Conservation (phyloP, 2,329 filamentous ascomycete species). For the Delphinella strobiligena region DNA sequence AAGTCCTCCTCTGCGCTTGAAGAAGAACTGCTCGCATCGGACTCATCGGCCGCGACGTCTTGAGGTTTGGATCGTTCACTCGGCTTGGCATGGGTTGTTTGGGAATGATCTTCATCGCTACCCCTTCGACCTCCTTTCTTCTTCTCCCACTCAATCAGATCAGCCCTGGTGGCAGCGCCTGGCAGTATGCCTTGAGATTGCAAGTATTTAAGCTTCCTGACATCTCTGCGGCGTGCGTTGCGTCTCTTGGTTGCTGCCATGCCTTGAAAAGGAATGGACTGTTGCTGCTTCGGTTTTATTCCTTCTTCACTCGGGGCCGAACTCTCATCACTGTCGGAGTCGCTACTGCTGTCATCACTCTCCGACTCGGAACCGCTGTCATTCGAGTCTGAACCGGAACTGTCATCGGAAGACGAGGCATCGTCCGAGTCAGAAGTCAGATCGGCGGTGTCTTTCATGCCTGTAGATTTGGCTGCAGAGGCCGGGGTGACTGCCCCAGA, state of each 20-base stretch:
- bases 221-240: slow-evolving; percentile 42
- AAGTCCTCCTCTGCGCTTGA: not conserved
- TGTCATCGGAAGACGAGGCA: not conserved
- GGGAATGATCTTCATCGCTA: not conserved
- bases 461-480: not conserved
- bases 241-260: slow-evolving; percentile 39
- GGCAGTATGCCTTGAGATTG: slow-evolving; percentile 43
- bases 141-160: slow-evolving; percentile 23
- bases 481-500: not conserved
- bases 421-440: not conserved
- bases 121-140: not conserved
- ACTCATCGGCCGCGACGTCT: no score
- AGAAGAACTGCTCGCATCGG: no score
- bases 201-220: slow-evolving; percentile 38
- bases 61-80: not conserved
- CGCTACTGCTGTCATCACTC: slow-evolving; percentile 2
- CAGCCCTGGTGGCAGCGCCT: slow-evolving; percentile 36
- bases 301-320: not conserved
- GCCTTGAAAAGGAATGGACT: slow-evolving; percentile 37
- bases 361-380: slow-evolving; percentile 6
- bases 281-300: slow-evolving; percentile 2
- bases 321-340: not conserved
- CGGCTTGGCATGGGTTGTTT: not conserved
- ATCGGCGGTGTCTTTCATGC: not conserved
- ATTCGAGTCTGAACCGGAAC: slow-evolving; percentile 4